Percentiles rank a stretch among this genome's conserved stretches.
Conservation (phyloP, 768 basidiomycete genomes). For the Hypholoma sublateritium region DNA sequence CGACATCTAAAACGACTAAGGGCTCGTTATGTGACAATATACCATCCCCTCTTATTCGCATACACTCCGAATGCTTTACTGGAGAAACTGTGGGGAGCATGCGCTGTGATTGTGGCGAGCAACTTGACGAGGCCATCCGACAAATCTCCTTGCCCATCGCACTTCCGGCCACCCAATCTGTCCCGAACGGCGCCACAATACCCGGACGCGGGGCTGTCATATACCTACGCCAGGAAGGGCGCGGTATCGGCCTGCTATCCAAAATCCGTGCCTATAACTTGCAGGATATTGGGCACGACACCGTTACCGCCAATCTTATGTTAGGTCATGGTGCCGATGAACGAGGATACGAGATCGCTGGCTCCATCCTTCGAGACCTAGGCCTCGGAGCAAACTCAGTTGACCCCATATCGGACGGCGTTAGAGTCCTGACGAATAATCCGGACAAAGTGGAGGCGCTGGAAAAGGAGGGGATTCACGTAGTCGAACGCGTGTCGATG, state of each 20-base stretch:
- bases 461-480: constrained; percentile 75
- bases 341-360: constrained; percentile 89
- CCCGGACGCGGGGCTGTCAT: constrained; percentile 91
- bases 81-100: constrained; percentile 98
- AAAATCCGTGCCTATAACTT: constrained; percentile 98
- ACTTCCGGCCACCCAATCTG: constrained; percentile 35
- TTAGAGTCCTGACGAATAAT: constrained; percentile 93
- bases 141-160: constrained; percentile 75
- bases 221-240: constrained; percentile 96
- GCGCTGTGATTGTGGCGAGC: constrained; percentile 99
- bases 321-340: constrained; percentile 95
- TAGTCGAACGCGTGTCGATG: constrained; percentile 90
- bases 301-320: constrained; percentile 96
- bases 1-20: constrained; percentile 23
- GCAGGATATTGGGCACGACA: constrained; percentile 97
- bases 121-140: constrained; percentile 95
- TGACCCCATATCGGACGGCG: constrained; percentile 43
- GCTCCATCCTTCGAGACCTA: constrained; percentile 85
- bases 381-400: constrained; percentile 57
- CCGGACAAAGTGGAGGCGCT: constrained; percentile 94
- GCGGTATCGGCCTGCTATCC: constrained; percentile 93
- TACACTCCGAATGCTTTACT: constrained; percentile 98
- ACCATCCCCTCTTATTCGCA: constrained; percentile 84
- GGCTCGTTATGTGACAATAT: constrained; percentile 29
- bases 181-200: constrained; percentile 38